Evolutionary conservation across 805 yeast genomes (phyloP), one percentile per base, ranked within the genome.

Genomic region (Debaryomyces castellii): DNA sequence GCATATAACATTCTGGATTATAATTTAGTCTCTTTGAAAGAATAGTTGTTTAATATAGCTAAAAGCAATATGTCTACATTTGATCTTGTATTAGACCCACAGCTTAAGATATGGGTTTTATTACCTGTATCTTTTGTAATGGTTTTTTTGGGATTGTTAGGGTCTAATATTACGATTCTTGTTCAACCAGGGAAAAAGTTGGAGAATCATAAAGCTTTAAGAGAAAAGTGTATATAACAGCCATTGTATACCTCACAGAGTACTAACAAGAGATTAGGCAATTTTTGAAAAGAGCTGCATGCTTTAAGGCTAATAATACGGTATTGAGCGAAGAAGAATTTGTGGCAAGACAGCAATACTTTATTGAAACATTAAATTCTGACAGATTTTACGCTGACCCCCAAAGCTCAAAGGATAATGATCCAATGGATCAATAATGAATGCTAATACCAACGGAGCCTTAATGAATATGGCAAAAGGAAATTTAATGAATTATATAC

Each of bases 81-180:
- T 27, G 74, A 69, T 39, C 59, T 69, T 30, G 43, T 83, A 12
- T 69, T 92, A 38, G 98, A 92, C 59, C 96, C 96, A 4, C 78
- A 80, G 44, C 73, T 94, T 50, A 85, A 87, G 61, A 78, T 82
- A 55, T 92, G 98, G 97, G 98, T 90, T 24, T 71, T 94, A 14
- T 63, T 89, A 28, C 99, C 99, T 20, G 91, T 94, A 37, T 82
- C 96, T 5, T 60, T 86, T 17, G 96, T 90, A 17, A 90, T 94
- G 96, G 84, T 94, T 9, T 66, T 91, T 46, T 89, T 89, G 4
- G 97, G 97, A 6, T 64, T 92, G 16, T 64, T 89, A 22, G 76
- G 96, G 45, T 83, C 87, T 44, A 81, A 84, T 56, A 73, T 85
- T 8, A 81, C 89, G 34, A 63, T 72, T 12, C 66, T 90, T 21